A percentile compares a stretch with the other conserved stretches of the same genome.
Conservation (phyloP, 2,329 filamentous ascomycete species). For the Aureobasidium leucospermi region DNA sequence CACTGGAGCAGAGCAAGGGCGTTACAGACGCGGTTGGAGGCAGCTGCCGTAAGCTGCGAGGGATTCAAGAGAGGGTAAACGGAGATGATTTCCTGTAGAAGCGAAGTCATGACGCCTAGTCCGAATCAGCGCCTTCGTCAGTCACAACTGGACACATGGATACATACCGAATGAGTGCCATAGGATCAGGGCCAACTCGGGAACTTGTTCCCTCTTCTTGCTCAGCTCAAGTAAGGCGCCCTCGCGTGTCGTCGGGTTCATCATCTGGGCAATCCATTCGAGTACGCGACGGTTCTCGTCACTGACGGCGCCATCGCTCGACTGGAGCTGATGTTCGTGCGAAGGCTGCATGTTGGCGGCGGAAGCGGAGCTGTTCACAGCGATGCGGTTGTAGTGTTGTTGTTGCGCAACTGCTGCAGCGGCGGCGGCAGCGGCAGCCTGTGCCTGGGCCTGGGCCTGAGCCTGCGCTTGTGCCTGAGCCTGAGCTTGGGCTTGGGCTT, state of each 20-base stretch:
- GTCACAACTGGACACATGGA: not conserved
- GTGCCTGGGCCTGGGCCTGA: constrained; percentile 30
- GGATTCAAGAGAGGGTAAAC: constrained; percentile 96
- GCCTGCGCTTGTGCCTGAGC: constrained; percentile 30
- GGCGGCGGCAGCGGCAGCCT: constrained; percentile 42
- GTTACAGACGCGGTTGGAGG: constrained; percentile 95
- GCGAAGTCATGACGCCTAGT: constrained; percentile 90
- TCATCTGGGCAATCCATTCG: constrained; percentile 82
- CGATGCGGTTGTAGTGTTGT: constrained; percentile 30
- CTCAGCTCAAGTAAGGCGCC: constrained; percentile 88
- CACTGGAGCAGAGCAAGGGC: constrained; percentile 92
- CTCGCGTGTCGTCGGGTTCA: constrained; percentile 82
- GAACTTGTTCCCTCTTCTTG: constrained; percentile 97
- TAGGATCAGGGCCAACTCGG: constrained; percentile 87
- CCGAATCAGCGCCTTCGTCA: not conserved
- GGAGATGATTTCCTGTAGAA: constrained; percentile 97
- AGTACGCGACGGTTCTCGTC: constrained; percentile 93
- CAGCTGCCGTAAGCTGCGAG: constrained; percentile 93
- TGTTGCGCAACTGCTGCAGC: constrained; percentile 39
- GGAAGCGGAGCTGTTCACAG: constrained; percentile 26
- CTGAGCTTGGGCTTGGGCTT: constrained; percentile 28
- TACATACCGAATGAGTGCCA: constrained; percentile 95
- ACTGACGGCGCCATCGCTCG: constrained; percentile 22
- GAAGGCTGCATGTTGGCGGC: constrained; percentile 3
- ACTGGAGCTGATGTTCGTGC: constrained; percentile 9